A percentile compares a stretch with the other conserved stretches of the same genome.
phyloP scores from a whole-genome alignment of 1,139 yeast species.

The Debaryomyces sp. region DNA sequence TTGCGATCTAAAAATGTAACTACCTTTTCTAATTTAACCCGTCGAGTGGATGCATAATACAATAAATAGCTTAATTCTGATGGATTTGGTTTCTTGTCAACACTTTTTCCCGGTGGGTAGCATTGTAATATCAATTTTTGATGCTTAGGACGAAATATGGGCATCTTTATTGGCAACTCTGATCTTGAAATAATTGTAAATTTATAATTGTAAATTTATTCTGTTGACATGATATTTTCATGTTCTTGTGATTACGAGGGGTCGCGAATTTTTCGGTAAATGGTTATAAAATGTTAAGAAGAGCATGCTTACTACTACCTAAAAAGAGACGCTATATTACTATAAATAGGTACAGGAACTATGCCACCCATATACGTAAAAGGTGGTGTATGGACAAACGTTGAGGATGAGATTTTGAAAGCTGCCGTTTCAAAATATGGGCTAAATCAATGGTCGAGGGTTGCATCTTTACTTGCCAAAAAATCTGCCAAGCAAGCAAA shows the following conservation, averaged over 20 bases:
- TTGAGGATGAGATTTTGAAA: conserved; percentile 85
- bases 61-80: conserved; percentile 86
- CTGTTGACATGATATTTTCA: neutral
- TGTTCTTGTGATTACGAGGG: neutral
- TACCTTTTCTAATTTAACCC: conserved; percentile 87
- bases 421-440: conserved; percentile 96
- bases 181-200: neutral
- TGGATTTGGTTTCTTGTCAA: conserved; percentile 87
- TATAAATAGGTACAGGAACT: neutral
- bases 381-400: conserved; percentile 90
- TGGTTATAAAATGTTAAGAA: neutral
- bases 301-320: neutral
- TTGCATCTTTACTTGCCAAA: conserved; percentile 80
- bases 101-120: conserved; percentile 85
- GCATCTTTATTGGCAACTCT: conserved; percentile 13
- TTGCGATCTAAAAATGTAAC: conserved; percentile 67
- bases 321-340: neutral
- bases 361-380: conserved; percentile 68
- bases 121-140: conserved; percentile 89
- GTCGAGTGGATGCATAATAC: conserved; percentile 89
- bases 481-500: conserved; percentile 92
- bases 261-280: conserved; percentile 6
- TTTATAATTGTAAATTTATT: too few relatives aligned
- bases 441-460: conserved; percentile 91
- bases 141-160: conserved; percentile 72